Conservation (phyloP, 768 basidiomycete genomes). For the Naganishia randhawae region DNA sequence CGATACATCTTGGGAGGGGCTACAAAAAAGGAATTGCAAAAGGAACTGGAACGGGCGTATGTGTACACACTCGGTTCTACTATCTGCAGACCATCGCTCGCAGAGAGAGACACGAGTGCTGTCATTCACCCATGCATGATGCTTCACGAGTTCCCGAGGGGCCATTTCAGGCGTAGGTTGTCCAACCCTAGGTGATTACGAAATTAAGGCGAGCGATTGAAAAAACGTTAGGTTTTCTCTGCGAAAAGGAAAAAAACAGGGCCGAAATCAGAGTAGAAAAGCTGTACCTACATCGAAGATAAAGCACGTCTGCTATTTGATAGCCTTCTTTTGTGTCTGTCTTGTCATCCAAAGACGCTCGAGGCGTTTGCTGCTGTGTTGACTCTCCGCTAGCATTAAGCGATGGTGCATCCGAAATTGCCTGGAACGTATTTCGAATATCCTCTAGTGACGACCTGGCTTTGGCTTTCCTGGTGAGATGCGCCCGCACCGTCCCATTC, state of each 20-base stretch:
- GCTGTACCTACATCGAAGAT: constrained; percentile 68
- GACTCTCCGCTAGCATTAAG: neutral
- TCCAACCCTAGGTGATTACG: constrained; percentile 59
- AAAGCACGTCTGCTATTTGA: constrained; percentile 91
- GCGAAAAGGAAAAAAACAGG: neutral
- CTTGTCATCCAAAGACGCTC: neutral
- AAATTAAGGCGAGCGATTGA: neutral
- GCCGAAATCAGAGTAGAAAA: neutral
- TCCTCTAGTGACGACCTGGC: constrained; percentile 5
- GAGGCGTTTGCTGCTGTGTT: neutral
- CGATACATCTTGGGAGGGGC: neutral
- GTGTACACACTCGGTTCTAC: neutral
- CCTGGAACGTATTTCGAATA: constrained; percentile 8
- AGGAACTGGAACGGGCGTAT: neutral
- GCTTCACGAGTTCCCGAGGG: constrained; percentile 15
- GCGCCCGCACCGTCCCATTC: constrained; percentile 29
- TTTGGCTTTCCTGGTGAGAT: constrained; percentile 20
- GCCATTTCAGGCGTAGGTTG: constrained; percentile 82
- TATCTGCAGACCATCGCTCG: neutral
- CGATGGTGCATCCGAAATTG: neutral
- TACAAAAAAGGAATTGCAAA: neutral
- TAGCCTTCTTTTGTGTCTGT: constrained; percentile 53
- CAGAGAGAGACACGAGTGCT: neutral
- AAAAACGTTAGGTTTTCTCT: too few relatives aligned
- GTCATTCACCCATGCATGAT: neutral